Conservation (phyloP, 2,329 filamentous ascomycete species). For the Scytalidium sp. region DNA sequence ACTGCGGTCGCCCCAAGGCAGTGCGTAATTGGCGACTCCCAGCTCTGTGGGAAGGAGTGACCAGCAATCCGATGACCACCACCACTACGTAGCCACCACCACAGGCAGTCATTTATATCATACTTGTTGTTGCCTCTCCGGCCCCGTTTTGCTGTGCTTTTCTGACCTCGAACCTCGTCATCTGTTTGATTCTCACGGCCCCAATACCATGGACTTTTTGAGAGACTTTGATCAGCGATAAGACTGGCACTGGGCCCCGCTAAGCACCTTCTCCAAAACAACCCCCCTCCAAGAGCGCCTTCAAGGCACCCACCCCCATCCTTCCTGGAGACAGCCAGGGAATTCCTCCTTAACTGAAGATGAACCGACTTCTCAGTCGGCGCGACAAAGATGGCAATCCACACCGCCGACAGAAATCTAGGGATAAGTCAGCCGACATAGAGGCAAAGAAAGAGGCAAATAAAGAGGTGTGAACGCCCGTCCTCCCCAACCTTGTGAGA, state of each 20-base stretch:
- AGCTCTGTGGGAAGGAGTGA: not conserved
- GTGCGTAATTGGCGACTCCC: not conserved
- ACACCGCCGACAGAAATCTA: slow-evolving; percentile 53
- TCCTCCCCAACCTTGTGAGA: not conserved
- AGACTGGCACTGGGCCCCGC: not conserved
- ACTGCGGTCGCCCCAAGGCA: not conserved
- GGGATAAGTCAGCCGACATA: slow-evolving; percentile 42
- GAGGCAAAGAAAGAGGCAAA: slow-evolving; percentile 47
- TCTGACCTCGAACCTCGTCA: too few relatives aligned
- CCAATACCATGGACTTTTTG: not conserved
- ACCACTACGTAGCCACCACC: not conserved
- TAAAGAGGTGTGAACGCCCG: slow-evolving; percentile 4
- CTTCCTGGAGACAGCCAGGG: not conserved
- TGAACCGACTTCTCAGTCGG: slow-evolving; percentile 67
- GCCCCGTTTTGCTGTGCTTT: too few relatives aligned
- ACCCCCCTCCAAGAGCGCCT: not conserved
- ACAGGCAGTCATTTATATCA: not conserved
- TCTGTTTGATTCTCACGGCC: not conserved
- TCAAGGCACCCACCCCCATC: not conserved
- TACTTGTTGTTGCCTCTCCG: too few relatives aligned
- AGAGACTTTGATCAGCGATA: not conserved
- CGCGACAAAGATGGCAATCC: slow-evolving; percentile 57
- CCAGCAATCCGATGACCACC: not conserved
- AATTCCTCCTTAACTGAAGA: slow-evolving; percentile 24
- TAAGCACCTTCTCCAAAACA: not conserved